A percentile compares a stretch with the other conserved stretches of the same genome.
phyloP scores from a whole-genome alignment of 768 basidiomycete species.

The Leccinum imitatum region DNA sequence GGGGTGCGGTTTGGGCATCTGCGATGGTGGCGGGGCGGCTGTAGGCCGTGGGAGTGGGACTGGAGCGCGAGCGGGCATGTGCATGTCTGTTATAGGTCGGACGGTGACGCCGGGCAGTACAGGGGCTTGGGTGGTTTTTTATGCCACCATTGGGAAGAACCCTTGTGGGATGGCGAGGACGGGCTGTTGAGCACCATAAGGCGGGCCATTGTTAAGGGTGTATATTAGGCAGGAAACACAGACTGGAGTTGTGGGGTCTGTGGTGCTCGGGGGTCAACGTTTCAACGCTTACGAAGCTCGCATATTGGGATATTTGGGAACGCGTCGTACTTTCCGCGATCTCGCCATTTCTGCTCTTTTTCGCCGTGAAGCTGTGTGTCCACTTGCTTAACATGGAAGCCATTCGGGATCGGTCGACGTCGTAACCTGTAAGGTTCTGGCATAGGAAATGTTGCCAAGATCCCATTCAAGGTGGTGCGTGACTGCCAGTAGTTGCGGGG shows the following conservation, averaged over 20 bases:
- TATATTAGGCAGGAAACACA: conserved; percentile 28
- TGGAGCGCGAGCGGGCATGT: conserved; percentile 13
- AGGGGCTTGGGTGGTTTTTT: conserved; percentile 18
- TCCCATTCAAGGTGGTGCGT: conserved; percentile 21
- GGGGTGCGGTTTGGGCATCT: background rate
- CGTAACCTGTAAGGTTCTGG: conserved; percentile 3
- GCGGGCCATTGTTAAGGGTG: conserved; percentile 30
- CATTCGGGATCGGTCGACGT: background rate
- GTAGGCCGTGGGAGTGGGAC: background rate
- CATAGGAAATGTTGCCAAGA: conserved; percentile 20
- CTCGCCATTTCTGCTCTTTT: conserved; percentile 18
- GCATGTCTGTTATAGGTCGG: conserved; percentile 5
- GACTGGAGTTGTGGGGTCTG: conserved; percentile 28
- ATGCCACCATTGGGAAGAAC: conserved; percentile 26
- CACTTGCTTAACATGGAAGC: conserved; percentile 18
- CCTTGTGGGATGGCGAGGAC: conserved; percentile 26
- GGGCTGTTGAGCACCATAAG: conserved; percentile 28
- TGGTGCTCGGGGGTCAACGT: conserved; percentile 9
- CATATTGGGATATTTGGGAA: background rate
- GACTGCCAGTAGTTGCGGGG: background rate
- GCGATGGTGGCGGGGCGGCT: background rate
- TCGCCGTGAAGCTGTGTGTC: conserved; percentile 14
- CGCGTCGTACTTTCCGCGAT: conserved; percentile 19
- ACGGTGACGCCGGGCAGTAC: conserved; percentile 3
- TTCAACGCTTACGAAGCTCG: conserved; percentile 12